A percentile compares a stretch with the other conserved stretches of the same genome.
Conservation (phyloP, 1,139 yeast species). For the Sugiyamaella neomexicana region DNA sequence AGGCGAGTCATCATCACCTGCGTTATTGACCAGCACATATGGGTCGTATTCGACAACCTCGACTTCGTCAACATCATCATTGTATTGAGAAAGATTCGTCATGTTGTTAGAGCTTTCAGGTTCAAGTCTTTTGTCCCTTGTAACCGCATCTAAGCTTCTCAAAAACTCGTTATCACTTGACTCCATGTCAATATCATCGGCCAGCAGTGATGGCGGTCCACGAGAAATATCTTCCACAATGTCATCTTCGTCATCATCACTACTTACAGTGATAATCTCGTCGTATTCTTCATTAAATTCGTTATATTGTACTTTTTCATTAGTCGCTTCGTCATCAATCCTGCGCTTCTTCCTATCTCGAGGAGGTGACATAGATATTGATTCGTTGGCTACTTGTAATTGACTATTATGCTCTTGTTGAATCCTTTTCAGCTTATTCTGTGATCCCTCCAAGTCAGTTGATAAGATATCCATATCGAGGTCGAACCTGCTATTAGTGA, state of each 20-base stretch:
- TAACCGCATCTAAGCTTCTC: background rate
- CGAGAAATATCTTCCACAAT: background rate
- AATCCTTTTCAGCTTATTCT: background rate
- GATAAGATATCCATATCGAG: constrained; percentile 10
- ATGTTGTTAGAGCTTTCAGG: background rate
- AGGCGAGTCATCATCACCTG: background rate
- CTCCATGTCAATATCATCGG: background rate
- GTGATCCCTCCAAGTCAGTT: constrained; percentile 9
- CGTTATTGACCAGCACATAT: constrained; percentile 1
- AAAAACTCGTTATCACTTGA: constrained; percentile 3
- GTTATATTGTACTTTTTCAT: background rate
- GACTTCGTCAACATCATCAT: constrained; percentile 11
- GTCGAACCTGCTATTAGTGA: constrained; percentile 1
- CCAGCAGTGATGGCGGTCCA: background rate
- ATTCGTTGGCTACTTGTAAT: constrained; percentile 3
- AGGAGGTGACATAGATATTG: constrained; percentile 5
- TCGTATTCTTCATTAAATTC: constrained; percentile 8
- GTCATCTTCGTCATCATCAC: constrained; percentile 1
- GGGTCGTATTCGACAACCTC: constrained; percentile 12
- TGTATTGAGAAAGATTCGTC: constrained; percentile 5
- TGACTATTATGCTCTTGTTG: constrained; percentile 1
- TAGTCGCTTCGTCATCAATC: background rate
- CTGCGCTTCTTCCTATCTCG: constrained; percentile 5
- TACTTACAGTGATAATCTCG: constrained; percentile 3
- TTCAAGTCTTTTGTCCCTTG: background rate